phyloP scores from a whole-genome alignment of 805 yeast genomes.

The Sugiyamaella chiloensis region DNA sequence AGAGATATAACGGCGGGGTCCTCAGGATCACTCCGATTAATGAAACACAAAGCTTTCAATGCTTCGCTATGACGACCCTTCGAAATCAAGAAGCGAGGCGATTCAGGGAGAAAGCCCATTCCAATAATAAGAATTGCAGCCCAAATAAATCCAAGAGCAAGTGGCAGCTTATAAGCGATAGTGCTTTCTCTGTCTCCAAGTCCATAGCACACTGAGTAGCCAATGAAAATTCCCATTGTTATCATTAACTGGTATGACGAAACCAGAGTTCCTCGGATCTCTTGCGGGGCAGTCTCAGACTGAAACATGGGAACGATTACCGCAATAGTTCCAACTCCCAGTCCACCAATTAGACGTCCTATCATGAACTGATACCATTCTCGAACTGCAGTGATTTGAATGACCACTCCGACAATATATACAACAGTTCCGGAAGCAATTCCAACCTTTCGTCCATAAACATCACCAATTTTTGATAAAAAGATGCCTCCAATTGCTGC shows the following conservation, averaged over 20 bases:
- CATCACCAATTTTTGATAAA: conserved; percentile 51
- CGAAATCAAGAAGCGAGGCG: conserved; percentile 68
- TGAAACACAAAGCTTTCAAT: conserved; percentile 48
- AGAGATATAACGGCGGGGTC: conserved; percentile 35
- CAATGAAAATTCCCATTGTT: conserved; percentile 71
- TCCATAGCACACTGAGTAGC: conserved; percentile 68
- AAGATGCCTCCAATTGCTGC: conserved; percentile 65
- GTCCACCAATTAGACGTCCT: conserved; percentile 72
- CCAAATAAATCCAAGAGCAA: conserved; percentile 70
- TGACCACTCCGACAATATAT: conserved; percentile 52
- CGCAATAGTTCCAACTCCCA: conserved; percentile 75
- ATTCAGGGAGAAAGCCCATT: conserved; percentile 65
- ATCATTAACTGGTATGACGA: conserved; percentile 70
- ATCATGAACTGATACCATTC: conserved; percentile 48
- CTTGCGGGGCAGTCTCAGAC: conserved; percentile 75
- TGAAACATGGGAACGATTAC: conserved; percentile 76
- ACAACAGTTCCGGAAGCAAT: conserved; percentile 43
- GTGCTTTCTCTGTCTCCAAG: conserved; percentile 44
- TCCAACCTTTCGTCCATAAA: conserved; percentile 46
- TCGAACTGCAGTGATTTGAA: conserved; percentile 44
- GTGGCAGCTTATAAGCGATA: conserved; percentile 70
- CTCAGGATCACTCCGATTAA: conserved; percentile 36
- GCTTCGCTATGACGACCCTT: conserved; percentile 58
- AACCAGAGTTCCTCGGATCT: conserved; percentile 75
- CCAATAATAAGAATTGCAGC: conserved; percentile 61